phyloP scores from a whole-genome alignment of 768 basidiomycete species.

The Hydnum rufescens region DNA sequence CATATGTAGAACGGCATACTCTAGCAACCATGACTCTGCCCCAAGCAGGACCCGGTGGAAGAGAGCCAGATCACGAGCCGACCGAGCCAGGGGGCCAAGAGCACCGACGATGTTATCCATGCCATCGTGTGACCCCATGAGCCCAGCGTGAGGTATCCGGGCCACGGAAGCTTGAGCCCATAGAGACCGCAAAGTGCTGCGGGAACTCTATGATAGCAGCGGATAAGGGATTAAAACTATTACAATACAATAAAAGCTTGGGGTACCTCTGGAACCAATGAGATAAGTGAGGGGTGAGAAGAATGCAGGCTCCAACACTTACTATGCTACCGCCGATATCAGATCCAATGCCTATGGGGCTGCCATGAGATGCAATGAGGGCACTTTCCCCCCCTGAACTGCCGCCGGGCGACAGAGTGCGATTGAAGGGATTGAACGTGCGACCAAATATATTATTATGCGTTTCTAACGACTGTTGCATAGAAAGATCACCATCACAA shows the following conservation, averaged over 20 bases:
- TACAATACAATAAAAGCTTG: not conserved
- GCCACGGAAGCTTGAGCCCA: conserved; percentile 28
- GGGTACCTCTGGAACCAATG: not conserved
- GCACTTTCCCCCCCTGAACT: conserved; percentile 32
- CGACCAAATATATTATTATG: conserved; percentile 31
- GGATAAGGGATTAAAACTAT: not conserved
- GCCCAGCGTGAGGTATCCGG: conserved; percentile 31
- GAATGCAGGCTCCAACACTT: conserved; percentile 9
- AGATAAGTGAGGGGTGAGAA: not conserved
- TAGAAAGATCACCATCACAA: conserved; percentile 9
- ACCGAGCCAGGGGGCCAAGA: conserved; percentile 29
- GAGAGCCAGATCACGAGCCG: conserved; percentile 29
- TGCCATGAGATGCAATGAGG: conserved; percentile 25
- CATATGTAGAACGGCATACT: conserved; percentile 29
- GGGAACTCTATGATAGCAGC: conserved; percentile 15
- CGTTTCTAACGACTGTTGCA: conserved; percentile 28
- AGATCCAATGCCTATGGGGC: conserved; percentile 24
- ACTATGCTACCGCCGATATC: conserved; percentile 32
- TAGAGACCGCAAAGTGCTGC: conserved; percentile 26
- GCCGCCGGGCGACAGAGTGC: conserved; percentile 24
- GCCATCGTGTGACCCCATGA: conserved; percentile 29
- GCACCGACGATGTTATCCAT: conserved; percentile 34
- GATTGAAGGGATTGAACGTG: conserved; percentile 30
- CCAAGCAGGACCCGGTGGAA: conserved; percentile 30
- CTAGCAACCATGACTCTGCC: conserved; percentile 27